Percentiles rank a stretch among this genome's conserved stretches.
These are phyloP conservation scores for Populus simonii DNA, from an alignment of 345 rosid genomes.

Conservation along the genomic window DNA sequence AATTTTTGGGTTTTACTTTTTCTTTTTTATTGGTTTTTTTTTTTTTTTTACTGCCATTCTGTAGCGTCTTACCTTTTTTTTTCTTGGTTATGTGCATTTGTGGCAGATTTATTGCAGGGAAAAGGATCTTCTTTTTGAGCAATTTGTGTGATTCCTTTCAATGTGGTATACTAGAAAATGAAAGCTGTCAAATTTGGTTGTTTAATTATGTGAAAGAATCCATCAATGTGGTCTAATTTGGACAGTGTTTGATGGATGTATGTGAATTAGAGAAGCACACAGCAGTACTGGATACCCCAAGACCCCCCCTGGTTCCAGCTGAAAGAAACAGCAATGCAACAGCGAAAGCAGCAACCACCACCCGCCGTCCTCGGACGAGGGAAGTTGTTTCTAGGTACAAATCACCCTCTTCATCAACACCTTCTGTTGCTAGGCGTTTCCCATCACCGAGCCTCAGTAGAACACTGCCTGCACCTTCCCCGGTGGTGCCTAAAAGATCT, in stretches of 20 bases:
- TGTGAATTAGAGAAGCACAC: slow-evolving; percentile 52
- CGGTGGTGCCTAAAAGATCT: slow-evolving; percentile 61
- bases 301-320: slow-evolving; percentile 62
- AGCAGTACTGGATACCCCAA: slow-evolving; percentile 47
- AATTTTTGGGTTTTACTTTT: slow-evolving; percentile 10
- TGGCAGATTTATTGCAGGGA: slow-evolving; percentile 59
- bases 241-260: slow-evolving; percentile 70
- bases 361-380: slow-evolving; percentile 57
- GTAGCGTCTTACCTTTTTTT: slow-evolving; percentile 46
- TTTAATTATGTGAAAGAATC: slow-evolving; percentile 21
- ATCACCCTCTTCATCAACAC: slow-evolving; percentile 60
- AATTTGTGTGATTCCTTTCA: slow-evolving; percentile 29
- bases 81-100: slow-evolving; percentile 30
- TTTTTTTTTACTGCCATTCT: slow-evolving; percentile 37
- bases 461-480: slow-evolving; percentile 46
- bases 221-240: slow-evolving; percentile 56
- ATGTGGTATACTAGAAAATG: slow-evolving; percentile 35
- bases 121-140: slow-evolving; percentile 45
- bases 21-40: slow-evolving; percentile 22
- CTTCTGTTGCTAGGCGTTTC: slow-evolving; percentile 49
- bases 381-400: slow-evolving; percentile 83
- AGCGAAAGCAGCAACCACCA: slow-evolving; percentile 32
- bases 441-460: slow-evolving; percentile 73
- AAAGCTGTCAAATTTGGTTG: slow-evolving; percentile 33
- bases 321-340: slow-evolving; percentile 54